phyloP scores from a whole-genome alignment of 2,329 filamentous ascomycete species.

The Pestalotiopsis sp. region DNA sequence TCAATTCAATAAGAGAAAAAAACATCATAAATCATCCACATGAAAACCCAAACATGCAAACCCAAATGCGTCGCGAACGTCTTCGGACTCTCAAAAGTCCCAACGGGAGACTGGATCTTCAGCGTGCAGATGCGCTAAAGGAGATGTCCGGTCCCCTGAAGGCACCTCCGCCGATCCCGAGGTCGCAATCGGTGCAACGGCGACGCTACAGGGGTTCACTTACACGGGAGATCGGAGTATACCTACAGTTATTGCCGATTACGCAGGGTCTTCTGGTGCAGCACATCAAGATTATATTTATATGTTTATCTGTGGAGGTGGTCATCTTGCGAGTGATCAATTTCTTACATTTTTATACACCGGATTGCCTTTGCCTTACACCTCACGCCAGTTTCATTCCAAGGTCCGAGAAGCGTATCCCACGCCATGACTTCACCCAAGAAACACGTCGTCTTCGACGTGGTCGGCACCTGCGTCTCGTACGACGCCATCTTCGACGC shows the following conservation, averaged over 20 bases:
- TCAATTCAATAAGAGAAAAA: too few relatives aligned
- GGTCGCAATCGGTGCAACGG: neutral
- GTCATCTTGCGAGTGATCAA: too few relatives aligned
- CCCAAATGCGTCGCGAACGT: neutral
- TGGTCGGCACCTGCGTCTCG: conserved; percentile 54
- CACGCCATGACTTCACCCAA: conserved; percentile 5
- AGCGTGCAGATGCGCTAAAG: neutral
- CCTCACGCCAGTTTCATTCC: too few relatives aligned
- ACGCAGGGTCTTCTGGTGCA: neutral
- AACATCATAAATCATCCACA: too few relatives aligned
- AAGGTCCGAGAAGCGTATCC: too few relatives aligned
- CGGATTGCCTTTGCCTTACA: neutral
- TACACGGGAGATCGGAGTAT: conserved; percentile 6
- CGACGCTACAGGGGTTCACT: neutral
- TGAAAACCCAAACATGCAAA: too few relatives aligned
- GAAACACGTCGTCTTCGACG: conserved; percentile 53
- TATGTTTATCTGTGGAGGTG: neutral
- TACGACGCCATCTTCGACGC: conserved; percentile 45
- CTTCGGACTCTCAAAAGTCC: neutral
- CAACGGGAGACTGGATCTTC: neutral
- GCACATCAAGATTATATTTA: neutral
- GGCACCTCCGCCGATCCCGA: neutral
- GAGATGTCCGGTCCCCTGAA: neutral
- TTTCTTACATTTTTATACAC: neutral
- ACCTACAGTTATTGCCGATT: conserved; percentile 6